Percentiles rank a stretch among this genome's conserved stretches.
Conservation (phyloP, 2,329 filamentous ascomycete genomes). For the Rugonectria rugulosa region DNA sequence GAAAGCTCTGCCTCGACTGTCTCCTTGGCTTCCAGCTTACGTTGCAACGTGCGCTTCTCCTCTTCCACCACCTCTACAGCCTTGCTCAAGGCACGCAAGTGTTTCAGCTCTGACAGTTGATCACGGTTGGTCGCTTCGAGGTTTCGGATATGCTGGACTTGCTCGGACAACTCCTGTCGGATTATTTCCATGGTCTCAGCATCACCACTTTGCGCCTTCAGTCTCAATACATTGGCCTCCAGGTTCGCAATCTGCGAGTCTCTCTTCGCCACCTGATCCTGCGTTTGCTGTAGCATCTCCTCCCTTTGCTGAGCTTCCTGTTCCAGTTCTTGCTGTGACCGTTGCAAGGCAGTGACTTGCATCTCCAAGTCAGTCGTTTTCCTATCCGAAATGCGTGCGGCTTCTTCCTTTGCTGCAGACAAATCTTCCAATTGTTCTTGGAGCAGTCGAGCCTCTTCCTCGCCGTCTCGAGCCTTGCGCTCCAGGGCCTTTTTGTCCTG, state of each 20-base stretch:
- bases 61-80: constrained; percentile 95
- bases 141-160: constrained; percentile 87
- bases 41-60: constrained; percentile 85
- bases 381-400: constrained; percentile 67
- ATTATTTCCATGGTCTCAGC: constrained; percentile 85
- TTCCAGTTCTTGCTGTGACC: constrained; percentile 64
- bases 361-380: constrained; percentile 63
- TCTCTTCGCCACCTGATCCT: constrained; percentile 72
- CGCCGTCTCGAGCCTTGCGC: constrained; percentile 71
- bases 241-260: constrained; percentile 76
- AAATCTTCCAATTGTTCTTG: constrained; percentile 85
- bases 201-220: constrained; percentile 89
- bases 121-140: constrained; percentile 84
- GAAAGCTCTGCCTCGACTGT: constrained; percentile 77
- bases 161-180: constrained; percentile 86
- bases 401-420: constrained; percentile 69
- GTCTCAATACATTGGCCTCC: constrained; percentile 81
- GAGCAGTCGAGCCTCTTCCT: constrained; percentile 76
- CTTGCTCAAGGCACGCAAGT: constrained; percentile 81
- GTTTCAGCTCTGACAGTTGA: constrained; percentile 79
- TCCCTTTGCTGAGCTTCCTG: constrained; percentile 65
- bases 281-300: constrained; percentile 63
- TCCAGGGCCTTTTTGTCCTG: constrained; percentile 71
- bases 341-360: constrained; percentile 55
- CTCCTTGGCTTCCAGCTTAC: constrained; percentile 77